Percentiles rank a stretch among this genome's conserved stretches.
These are phyloP conservation scores for Aspergillus pseudonomiae DNA, from an alignment of 2,329 filamentous ascomycete genomes.

Conservation along the genomic window DNA sequence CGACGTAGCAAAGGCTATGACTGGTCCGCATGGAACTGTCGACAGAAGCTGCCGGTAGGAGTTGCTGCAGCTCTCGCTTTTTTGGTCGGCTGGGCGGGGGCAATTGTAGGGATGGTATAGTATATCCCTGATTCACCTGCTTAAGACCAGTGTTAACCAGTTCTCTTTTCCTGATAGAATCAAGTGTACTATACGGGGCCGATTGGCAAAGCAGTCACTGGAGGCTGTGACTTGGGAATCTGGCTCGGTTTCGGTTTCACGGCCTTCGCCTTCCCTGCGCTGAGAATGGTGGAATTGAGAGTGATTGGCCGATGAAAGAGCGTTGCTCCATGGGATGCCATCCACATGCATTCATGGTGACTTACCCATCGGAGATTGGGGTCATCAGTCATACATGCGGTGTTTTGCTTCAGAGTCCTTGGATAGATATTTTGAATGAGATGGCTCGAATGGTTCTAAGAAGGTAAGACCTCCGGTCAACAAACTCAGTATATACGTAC, in stretches of 20 bases:
- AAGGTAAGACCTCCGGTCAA: not conserved
- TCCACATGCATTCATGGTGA: not conserved
- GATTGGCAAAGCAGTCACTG: constrained; percentile 33
- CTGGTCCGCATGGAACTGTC: constrained; percentile 47
- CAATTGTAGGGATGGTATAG: constrained; percentile 45
- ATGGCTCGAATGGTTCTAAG: not conserved
- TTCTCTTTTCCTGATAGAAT: constrained; percentile 22
- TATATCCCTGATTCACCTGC: not conserved
- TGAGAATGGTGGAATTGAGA: constrained; percentile 38
- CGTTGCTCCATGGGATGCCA: not conserved
- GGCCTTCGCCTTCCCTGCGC: constrained; percentile 36
- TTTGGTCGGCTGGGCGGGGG: constrained; percentile 44
- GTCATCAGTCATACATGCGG: not conserved
- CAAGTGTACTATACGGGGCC: constrained; percentile 45
- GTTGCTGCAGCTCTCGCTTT: constrained; percentile 43
- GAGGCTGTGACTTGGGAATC: constrained; percentile 41
- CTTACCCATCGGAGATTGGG: not conserved
- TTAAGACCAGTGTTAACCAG: constrained; percentile 6
- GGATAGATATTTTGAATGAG: not conserved
- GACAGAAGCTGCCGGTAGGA: constrained; percentile 43
- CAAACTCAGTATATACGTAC: not conserved
- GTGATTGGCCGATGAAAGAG: constrained; percentile 31
- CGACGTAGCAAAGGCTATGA: constrained; percentile 41
- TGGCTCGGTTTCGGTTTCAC: constrained; percentile 43
- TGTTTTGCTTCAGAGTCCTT: not conserved